phyloP scores from a whole-genome alignment of 495 filamentous ascomycete species.

The Tuber borchii region DNA sequence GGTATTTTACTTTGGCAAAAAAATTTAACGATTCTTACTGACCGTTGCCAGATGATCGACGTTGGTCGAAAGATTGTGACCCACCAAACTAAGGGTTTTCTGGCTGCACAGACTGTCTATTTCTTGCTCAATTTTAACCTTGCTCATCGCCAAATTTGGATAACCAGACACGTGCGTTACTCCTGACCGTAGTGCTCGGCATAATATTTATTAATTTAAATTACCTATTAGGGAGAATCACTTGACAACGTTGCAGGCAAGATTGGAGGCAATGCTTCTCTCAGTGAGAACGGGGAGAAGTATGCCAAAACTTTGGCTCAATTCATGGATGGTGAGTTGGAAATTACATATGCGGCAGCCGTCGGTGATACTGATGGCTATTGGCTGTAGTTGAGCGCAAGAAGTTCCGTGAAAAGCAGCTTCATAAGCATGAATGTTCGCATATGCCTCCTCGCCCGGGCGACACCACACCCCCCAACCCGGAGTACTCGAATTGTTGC shows the following conservation, averaged over 20 bases:
- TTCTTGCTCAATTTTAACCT: constrained; percentile 95
- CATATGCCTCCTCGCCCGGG: constrained; percentile 74
- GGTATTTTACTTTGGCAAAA: constrained; percentile 43
- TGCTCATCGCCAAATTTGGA: constrained; percentile 92
- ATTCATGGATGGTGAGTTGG: constrained; percentile 36
- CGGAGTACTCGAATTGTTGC: constrained; percentile 55
- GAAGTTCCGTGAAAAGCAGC: constrained; percentile 40
- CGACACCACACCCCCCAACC: constrained; percentile 90
- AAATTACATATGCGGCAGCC: neutral
- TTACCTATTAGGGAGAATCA: constrained; percentile 61
- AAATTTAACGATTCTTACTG: neutral
- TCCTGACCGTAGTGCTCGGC: too few relatives aligned
- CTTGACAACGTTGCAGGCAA: constrained; percentile 77
- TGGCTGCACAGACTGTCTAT: constrained; percentile 81
- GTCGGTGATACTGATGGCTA: constrained; percentile 5
- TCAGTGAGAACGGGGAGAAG: constrained; percentile 74
- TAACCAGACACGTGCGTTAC: constrained; percentile 87
- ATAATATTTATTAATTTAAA: constrained; percentile 41
- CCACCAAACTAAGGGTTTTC: constrained; percentile 82
- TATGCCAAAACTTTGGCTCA: constrained; percentile 60
- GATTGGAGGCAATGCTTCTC: constrained; percentile 83
- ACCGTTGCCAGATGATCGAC: constrained; percentile 70
- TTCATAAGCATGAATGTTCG: constrained; percentile 44
- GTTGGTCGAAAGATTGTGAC: constrained; percentile 90
- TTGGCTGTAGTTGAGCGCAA: constrained; percentile 25